These are phyloP conservation scores for Phaeosphaeriaceae sp. DNA, from an alignment of 2,329 filamentous ascomycete genomes.

Conservation along the genomic window DNA sequence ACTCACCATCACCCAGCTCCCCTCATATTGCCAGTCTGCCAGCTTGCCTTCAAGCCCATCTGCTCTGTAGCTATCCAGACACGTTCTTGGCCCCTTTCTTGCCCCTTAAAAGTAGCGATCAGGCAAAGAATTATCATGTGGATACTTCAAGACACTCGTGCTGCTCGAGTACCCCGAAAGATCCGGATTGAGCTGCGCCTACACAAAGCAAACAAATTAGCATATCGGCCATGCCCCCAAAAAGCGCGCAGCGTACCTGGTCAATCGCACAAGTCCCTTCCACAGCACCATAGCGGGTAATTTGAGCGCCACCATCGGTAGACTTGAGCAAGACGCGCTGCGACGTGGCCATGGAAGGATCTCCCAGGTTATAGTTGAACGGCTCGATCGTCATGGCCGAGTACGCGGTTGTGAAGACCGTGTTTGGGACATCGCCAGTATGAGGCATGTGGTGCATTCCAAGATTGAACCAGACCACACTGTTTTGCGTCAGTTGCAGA, in stretches of 20 bases:
- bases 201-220: neutral
- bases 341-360: neutral
- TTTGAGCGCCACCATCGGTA: neutral
- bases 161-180: neutral
- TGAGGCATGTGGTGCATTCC: conserved; percentile 58
- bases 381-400: conserved; percentile 1
- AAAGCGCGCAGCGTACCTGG: neutral
- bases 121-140: neutral
- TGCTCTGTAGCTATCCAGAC: too few species aligned
- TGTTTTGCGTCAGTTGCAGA: conserved; percentile 36
- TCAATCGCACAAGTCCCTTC: neutral
- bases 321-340: neutral
- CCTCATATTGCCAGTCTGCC: too few species aligned
- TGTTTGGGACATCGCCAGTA: conserved; percentile 13
- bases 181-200: neutral
- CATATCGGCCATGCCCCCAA: too few species aligned
- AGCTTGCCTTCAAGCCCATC: too few species aligned
- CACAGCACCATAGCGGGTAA: neutral
- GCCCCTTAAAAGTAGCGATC: neutral
- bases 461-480: conserved; percentile 58
- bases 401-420: conserved; percentile 3
- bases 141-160: neutral
- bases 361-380: conserved; percentile 1
- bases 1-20: too few species aligned
- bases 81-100: too few species aligned